Conservation (phyloP, 1,139 yeast species). For the Suzukiozyma palmioleophila region DNA sequence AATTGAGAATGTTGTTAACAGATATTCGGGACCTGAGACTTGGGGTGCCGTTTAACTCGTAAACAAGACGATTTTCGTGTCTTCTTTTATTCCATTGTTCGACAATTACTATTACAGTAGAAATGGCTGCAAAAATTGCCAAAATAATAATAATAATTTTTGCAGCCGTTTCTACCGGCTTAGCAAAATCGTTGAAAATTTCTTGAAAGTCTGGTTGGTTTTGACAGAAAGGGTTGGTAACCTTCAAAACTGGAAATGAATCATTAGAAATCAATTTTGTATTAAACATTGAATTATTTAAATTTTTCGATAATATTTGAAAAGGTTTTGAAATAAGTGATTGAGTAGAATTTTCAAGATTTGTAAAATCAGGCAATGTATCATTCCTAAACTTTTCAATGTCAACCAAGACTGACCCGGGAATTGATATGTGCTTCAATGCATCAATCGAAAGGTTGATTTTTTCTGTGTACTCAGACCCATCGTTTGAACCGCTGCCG, state of each 20-base stretch:
- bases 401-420: constrained; percentile 52
- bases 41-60: constrained; percentile 12
- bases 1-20: constrained; percentile 14
- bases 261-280: background rate
- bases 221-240: constrained; percentile 6
- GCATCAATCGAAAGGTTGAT: constrained; percentile 58
- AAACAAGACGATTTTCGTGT: constrained; percentile 28
- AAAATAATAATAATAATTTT: constrained; percentile 37
- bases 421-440: constrained; percentile 58
- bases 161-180: constrained; percentile 26
- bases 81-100: constrained; percentile 50
- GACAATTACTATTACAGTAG: constrained; percentile 38
- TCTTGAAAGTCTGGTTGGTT: background rate
- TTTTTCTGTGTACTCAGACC: constrained; percentile 26
- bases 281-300: constrained; percentile 10
- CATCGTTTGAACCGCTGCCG: constrained; percentile 34
- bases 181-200: constrained; percentile 14
- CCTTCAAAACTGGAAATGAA: constrained; percentile 2
- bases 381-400: constrained; percentile 39
- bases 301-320: constrained; percentile 11
- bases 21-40: constrained; percentile 3
- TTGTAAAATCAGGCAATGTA: constrained; percentile 55
- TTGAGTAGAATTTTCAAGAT: constrained; percentile 35
- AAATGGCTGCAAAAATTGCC: constrained; percentile 19
- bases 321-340: constrained; percentile 18